Evolutionary conservation across 768 basidiomycete genomes (phyloP), one percentile per base, ranked within the genome.

Genomic region (Pleurotus giganteus): DNA sequence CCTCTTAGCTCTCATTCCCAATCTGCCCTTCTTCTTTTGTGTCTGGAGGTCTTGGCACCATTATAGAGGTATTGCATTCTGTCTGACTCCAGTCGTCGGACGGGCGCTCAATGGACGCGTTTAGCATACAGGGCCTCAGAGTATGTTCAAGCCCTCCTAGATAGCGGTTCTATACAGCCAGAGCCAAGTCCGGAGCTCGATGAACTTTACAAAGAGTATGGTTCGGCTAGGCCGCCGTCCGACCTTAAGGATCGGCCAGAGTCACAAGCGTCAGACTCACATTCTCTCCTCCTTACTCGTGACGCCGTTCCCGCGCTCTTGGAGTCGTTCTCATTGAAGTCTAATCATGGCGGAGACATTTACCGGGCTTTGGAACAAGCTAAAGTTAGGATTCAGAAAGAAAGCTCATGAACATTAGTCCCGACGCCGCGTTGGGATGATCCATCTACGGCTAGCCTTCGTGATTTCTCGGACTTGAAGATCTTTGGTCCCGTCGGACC

Each of bases 21-120:
- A 93, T 65, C 68, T 93, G 19, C 90, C 90, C 0, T 86, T 93
- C 66, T 90, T 93, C 73, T 93, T 89, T 69, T 91, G 88, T 61
- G 80, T 76, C 8, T 93, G 90, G 90, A 78, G 90, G 41, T 84
- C 88, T 39, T 93, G 89, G 89, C 86, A 85, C 36, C 90, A 93
- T 68, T 92, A 86, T 65, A 81, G 76, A 78, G 89, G 89, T 89
- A 55, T n/a, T 41, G 55, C 52, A 29, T 12, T 24, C 54, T 39
- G 26, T 6, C 28, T 50, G 12, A 19, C 15, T 13, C 21, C 5
- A 28, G n/a, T n/a, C 19, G 4, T 6, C 31, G 32, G 17, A 46
- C 27, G 21, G n/a, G 17, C 34, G 15, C n/a, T 26, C 29, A 23
- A 31, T 24, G 29, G 17, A 28, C 36, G 27, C 21, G 23, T 32